phyloP scores from a whole-genome alignment of 192 early-diverging fungal species.

The Phlyctochytrium arcticum region DNA sequence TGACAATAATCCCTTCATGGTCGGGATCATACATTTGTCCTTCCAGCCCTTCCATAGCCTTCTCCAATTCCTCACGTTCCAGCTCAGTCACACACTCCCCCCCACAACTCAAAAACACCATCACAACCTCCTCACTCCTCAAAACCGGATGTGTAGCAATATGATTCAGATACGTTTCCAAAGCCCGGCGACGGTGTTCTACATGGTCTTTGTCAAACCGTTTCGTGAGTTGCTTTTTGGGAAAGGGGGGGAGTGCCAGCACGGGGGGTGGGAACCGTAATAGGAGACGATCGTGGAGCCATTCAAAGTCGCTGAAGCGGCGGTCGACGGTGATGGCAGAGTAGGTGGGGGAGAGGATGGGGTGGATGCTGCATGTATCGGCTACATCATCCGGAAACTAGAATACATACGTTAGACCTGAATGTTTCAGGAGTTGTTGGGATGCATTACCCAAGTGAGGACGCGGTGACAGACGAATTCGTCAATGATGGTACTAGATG shows the following conservation, averaged over 20 bases:
- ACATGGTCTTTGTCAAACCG: constrained; percentile 16
- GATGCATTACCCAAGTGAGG: constrained; percentile 22
- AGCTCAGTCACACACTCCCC: constrained; percentile 8
- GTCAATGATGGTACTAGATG: constrained; percentile 6
- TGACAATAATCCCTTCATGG: background rate
- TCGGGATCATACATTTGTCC: background rate
- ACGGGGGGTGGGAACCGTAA: constrained; percentile 14
- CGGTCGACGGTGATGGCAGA: constrained; percentile 14
- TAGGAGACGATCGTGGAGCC: constrained; percentile 15
- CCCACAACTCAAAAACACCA: constrained; percentile 21
- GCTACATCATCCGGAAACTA: constrained; percentile 15
- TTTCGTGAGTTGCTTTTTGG: constrained; percentile 1
- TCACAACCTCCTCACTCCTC: constrained; percentile 9
- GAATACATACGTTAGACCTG: no score
- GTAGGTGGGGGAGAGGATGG: background rate
- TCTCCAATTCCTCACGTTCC: background rate
- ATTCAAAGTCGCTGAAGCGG: constrained; percentile 23
- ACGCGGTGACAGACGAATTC: constrained; percentile 17
- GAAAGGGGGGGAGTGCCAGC: constrained; percentile 7
- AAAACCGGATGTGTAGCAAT: constrained; percentile 16
- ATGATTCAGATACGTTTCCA: constrained; percentile 16
- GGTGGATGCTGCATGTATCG: no score
- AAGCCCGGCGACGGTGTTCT: background rate
- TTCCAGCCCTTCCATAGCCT: background rate
- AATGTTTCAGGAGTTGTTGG: no score